Evolutionary conservation across 441 rosid species (phyloP), one percentile per base, ranked within the genome.

Genomic region (Euphorbia schlechtendalii): DNA sequence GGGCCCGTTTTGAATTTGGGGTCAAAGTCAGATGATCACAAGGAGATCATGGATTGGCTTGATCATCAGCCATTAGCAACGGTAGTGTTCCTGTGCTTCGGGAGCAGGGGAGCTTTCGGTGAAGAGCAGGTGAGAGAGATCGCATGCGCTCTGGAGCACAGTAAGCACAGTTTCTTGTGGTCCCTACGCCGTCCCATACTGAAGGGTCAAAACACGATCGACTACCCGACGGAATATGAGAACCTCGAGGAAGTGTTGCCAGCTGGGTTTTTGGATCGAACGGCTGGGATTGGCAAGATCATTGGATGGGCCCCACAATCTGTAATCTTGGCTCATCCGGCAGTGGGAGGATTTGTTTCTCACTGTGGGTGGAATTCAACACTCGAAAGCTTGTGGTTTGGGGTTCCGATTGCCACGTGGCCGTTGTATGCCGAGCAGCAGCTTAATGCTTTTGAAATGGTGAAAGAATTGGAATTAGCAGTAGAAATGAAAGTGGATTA

Each of bases 301-400:
- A 62, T 71, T 22, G 78, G 79, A 0, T 78, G 82, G 82, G 75
- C 53, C 17, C 80, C 73, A n/a, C 80, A 77, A 34, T 73, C 61
- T 70, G 58, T 51, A 17, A 28, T 73, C 3, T 54, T 69, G 41
- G 65, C 57, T 8, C 70, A 64, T 36, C 15, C 52, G 14, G 67
- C 70, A 0, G 58, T 76, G 3, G 64, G 64, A 5, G 64, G 53
- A 1, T 43, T 61, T n/a, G n/a, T n/a, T n/a, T n/a, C n/a, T n/a
- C n/a, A n/a, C n/a, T n/a, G n/a, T n/a, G n/a, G n/a, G n/a, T n/a
- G n/a, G n/a, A n/a, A n/a, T n/a, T n/a, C n/a, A n/a, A n/a, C n/a
- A n/a, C n/a, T n/a, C n/a, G n/a, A 61, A 20, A 69, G 77, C 34
- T 11, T 61, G 4, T 61, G 75, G 75, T 62, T 25, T 9, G 71